Evolutionary conservation across 2,329 filamentous ascomycete species (phyloP), one percentile per base, ranked within the genome.

Genomic region (Calonectria honghensis): DNA sequence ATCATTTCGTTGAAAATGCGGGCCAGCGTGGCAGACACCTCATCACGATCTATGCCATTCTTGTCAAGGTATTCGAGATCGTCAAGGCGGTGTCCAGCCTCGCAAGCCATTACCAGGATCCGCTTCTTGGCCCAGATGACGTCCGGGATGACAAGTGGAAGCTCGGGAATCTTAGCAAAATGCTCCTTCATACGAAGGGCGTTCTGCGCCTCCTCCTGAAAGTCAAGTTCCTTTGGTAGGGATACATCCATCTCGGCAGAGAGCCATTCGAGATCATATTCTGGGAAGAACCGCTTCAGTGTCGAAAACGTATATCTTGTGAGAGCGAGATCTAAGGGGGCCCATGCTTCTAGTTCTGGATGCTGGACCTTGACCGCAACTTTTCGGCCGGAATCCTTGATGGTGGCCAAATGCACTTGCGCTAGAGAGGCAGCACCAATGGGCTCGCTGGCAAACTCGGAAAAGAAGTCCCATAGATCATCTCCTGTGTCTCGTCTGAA

Each of bases 1-100:
- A 99, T 98, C 97, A 99, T 99, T 84, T 98, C 96, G 88, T 99
- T 99, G 90, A 99, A 99, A 73, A 99, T 95, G 73, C 93, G 93
- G 0, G 97, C 94, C 5, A 99, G 89, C 0, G 96, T 94, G 1
- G 96, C 96, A 0, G 96, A 98, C 6, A 99, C 97, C 85, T 98
- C 96, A 82, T 98, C 97, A 27, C 97, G 93, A 84, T 98, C 95
- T 82, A 99, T 99, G 73, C 92, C 91, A 83, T 97, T 94, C 9
- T 90, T 88, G 84, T 98, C 97, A 4, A 99, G 89, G 82, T 94
- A 98, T 20, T 91, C 92, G 1, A 98, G 90, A 82, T 99, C 96
- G 83, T 99, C 97, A 2, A 96, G 94, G 27, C 97, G 93, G 79
- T 92, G 92, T 41, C 97, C 97, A 9, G 95, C 92, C 79, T 98